Percentiles rank a stretch among this genome's conserved stretches.
Evolutionary conservation across 106 monocot genomes (phyloP).

Genomic region (Dioscorea alata): DNA sequence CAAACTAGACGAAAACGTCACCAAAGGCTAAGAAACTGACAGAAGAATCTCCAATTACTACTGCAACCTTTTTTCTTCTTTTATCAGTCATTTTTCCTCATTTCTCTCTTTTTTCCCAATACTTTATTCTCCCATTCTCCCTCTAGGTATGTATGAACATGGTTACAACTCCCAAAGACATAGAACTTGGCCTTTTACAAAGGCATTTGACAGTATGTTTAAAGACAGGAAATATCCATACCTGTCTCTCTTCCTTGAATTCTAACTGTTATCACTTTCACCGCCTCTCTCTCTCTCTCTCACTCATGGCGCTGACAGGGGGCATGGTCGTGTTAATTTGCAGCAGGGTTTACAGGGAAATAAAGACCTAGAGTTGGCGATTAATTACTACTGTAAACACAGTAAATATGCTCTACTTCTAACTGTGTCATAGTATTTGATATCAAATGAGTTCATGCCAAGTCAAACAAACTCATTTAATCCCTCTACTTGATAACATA

Average conservation of each 20-base stretch:
- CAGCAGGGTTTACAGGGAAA: conserved; percentile 2
- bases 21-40: conserved; percentile 5
- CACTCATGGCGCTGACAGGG: background rate
- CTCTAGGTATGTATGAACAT: background rate
- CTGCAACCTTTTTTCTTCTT: background rate
- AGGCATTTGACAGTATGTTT: conserved; percentile 4
- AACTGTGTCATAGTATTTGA: background rate
- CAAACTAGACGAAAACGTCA: background rate
- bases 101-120: background rate
- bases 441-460: background rate
- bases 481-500: background rate
- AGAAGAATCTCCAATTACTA: conserved; percentile 15
- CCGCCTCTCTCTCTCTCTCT: conserved; percentile 4
- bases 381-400: conserved; percentile 4
- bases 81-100: background rate
- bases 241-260: background rate
- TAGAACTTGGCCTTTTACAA: conserved; percentile 8
- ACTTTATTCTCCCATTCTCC: background rate
- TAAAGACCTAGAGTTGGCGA: conserved; percentile 7
- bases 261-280: background rate
- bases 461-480: background rate
- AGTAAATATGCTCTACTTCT: conserved; percentile 1
- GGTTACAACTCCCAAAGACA: background rate
- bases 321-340: conserved; percentile 3
- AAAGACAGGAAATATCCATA: background rate